phyloP scores from a whole-genome alignment of 2,329 filamentous ascomycete species.

The Scytalidium sp. region DNA sequence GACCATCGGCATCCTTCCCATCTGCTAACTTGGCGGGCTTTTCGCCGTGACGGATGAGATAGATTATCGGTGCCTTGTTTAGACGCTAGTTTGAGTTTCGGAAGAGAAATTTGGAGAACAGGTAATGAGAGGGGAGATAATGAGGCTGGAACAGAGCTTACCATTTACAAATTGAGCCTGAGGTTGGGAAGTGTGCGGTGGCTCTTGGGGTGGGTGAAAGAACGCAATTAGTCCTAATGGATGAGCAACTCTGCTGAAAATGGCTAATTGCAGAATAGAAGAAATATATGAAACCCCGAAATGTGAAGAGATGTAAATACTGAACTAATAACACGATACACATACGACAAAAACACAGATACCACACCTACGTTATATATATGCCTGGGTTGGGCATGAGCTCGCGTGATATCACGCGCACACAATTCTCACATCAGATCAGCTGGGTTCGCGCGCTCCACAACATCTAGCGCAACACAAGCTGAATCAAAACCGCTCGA shows the following conservation, averaged over 20 bases:
- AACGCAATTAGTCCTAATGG: background rate
- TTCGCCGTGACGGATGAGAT: conserved; percentile 60
- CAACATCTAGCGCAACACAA: background rate
- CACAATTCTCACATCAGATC: background rate
- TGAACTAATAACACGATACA: too few relatives aligned
- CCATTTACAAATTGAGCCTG: background rate
- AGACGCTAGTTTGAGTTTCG: conserved; percentile 1
- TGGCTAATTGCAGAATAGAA: background rate
- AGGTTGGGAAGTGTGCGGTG: background rate
- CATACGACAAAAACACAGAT: too few relatives aligned
- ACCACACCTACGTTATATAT: too few relatives aligned
- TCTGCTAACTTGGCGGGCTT: conserved; percentile 39
- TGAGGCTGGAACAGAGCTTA: background rate
- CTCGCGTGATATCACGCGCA: background rate
- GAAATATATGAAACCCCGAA: background rate
- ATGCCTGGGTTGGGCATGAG: background rate
- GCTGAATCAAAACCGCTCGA: background rate
- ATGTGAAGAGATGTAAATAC: background rate
- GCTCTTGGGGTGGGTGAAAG: background rate
- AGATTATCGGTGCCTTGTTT: conserved; percentile 22
- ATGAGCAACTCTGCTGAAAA: background rate
- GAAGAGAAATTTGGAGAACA: background rate
- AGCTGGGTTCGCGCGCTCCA: background rate
- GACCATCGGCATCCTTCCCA: conserved; percentile 38
- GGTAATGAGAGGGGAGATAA: background rate